Conservation (phyloP, 192 early-diverging fungal species). For the Coemansia sp. region DNA sequence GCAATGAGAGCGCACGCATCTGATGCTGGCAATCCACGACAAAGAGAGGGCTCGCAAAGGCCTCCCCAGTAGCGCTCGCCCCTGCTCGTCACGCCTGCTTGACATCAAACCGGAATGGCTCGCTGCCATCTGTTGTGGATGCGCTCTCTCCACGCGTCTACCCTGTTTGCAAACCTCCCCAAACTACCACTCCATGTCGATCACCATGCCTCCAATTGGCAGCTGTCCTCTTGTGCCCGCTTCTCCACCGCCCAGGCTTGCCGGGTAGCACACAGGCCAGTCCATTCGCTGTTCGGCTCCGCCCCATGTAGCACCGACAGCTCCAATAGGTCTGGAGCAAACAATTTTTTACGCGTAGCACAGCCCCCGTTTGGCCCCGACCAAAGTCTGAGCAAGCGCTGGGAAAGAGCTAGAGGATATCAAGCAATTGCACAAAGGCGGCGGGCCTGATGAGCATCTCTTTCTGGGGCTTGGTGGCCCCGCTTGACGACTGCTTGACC, state of each 20-base stretch:
- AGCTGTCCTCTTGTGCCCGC: neutral
- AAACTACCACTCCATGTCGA: neutral
- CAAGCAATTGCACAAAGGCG: neutral
- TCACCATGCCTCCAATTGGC: neutral
- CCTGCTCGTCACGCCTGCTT: neutral
- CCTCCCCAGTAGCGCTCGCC: neutral
- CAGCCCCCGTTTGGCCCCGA: neutral
- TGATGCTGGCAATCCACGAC: neutral
- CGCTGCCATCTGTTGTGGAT: neutral
- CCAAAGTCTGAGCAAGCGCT: neutral
- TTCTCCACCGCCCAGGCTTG: neutral
- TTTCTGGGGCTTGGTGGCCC: neutral
- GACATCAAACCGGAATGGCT: neutral
- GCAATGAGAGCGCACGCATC: neutral
- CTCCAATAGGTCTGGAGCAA: neutral
- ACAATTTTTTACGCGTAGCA: neutral
- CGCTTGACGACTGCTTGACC: neutral
- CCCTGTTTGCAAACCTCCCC: neutral
- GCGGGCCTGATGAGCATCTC: neutral
- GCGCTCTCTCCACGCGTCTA: neutral
- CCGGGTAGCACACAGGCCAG: neutral
- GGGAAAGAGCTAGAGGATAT: neutral
- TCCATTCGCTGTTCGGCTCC: neutral
- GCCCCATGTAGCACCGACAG: neutral
- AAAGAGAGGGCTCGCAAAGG: neutral